Conservation (phyloP, 2,329 filamentous ascomycete species). For the Whalleya microplaca region DNA sequence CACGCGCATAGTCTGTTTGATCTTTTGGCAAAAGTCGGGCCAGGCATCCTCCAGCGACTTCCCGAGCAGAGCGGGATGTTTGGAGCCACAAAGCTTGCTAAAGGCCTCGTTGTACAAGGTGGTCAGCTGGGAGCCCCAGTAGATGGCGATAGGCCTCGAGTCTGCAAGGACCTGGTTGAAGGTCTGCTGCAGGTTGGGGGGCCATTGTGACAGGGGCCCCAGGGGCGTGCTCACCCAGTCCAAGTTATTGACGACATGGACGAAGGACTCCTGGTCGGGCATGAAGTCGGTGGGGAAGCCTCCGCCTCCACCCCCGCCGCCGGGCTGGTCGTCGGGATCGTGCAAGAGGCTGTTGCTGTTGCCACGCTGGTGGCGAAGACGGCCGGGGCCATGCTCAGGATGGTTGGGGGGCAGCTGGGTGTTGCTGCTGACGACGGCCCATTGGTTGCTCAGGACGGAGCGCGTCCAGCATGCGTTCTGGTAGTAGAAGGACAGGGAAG, state of each 20-base stretch:
- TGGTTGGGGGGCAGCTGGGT: slow-evolving; percentile 38
- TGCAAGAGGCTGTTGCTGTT: slow-evolving; percentile 15
- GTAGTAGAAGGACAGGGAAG: slow-evolving; percentile 29
- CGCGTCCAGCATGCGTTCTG: slow-evolving; percentile 43
- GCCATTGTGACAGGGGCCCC: slow-evolving; percentile 52
- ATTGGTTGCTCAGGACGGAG: slow-evolving; percentile 39
- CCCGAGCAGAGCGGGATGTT: slow-evolving; percentile 67
- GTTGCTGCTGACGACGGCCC: slow-evolving; percentile 46
- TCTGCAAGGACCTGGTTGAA: slow-evolving; percentile 50
- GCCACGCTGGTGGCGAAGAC: slow-evolving; percentile 13
- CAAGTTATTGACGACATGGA: slow-evolving; percentile 45
- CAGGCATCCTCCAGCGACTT: slow-evolving; percentile 62
- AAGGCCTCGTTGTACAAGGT: slow-evolving; percentile 77
- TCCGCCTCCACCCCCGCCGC: slow-evolving; percentile 25
- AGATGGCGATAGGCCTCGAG: slow-evolving; percentile 59
- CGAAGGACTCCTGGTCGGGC: slow-evolving; percentile 44
- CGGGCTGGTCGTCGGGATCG: slow-evolving; percentile 17
- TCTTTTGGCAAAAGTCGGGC: slow-evolving; percentile 50
- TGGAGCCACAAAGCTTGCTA: slow-evolving; percentile 63
- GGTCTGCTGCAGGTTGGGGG: slow-evolving; percentile 49
- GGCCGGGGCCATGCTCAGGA: slow-evolving; percentile 12
- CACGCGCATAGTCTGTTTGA: slow-evolving; percentile 45
- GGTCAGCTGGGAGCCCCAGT: slow-evolving; percentile 65
- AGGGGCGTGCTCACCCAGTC: slow-evolving; percentile 53
- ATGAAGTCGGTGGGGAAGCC: slow-evolving; percentile 41